Percentiles rank a stretch among this genome's conserved stretches.
phyloP scores from a whole-genome alignment of 1,284 basidiomycete genomes.

The Puccinia polysora region DNA sequence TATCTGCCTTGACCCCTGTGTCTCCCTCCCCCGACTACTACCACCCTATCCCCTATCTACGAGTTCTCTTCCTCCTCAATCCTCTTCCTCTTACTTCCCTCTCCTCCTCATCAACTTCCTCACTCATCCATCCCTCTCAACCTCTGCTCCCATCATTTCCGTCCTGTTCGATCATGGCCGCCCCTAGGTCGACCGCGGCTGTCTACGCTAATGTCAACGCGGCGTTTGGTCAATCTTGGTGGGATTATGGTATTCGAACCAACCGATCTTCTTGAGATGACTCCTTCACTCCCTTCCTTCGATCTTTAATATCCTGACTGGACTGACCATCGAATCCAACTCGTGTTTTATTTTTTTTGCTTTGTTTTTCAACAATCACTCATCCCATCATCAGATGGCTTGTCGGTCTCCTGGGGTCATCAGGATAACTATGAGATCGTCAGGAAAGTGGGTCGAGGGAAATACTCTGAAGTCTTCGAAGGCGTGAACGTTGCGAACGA shows the following conservation, averaged over 20 bases:
- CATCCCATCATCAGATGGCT: background rate
- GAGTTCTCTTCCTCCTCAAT: too few relatives aligned
- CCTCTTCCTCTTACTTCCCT: background rate
- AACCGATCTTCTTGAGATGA: background rate
- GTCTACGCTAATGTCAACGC: conserved; percentile 62
- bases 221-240: conserved; percentile 60
- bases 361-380: too few relatives aligned
- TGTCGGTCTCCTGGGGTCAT: conserved; percentile 52
- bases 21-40: too few relatives aligned
- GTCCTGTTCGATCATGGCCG: conserved; percentile 41
- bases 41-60: too few relatives aligned
- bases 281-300: conserved; percentile 22
- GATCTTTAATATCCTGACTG: too few relatives aligned
- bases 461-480: conserved; percentile 97
- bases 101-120: background rate
- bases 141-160: background rate
- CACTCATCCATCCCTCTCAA: background rate
- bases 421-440: conserved; percentile 99
- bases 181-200: conserved; percentile 53
- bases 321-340: too few relatives aligned
- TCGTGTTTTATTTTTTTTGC: too few relatives aligned
- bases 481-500: conserved; percentile 88
- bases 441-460: conserved; percentile 90
- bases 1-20: too few relatives aligned
- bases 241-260: conserved; percentile 60